Evolutionary conservation across 2,329 filamentous ascomycete species (phyloP).

Genomic region (Talaromyces sp.): DNA sequence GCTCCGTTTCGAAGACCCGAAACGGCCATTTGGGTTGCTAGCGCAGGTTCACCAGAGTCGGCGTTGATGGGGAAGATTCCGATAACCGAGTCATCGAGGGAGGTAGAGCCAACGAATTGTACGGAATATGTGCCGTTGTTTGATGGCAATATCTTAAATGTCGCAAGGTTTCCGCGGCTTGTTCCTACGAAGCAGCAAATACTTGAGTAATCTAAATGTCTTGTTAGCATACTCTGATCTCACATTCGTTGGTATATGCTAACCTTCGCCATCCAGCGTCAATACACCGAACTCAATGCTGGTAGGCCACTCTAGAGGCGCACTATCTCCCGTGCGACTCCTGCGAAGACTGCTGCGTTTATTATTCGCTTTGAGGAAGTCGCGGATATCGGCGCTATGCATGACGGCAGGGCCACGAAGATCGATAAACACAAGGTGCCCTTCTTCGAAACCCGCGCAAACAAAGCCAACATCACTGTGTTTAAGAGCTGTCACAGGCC

Average conservation of each 20-base stretch:
- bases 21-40: slow-evolving; percentile 71
- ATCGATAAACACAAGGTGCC: slow-evolving; percentile 78
- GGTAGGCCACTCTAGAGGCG: slow-evolving; percentile 69
- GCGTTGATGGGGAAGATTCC: slow-evolving; percentile 75
- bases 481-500: slow-evolving; percentile 72
- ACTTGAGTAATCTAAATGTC: slow-evolving; percentile 70
- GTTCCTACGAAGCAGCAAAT: slow-evolving; percentile 92
- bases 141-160: slow-evolving; percentile 83
- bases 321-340: slow-evolving; percentile 49
- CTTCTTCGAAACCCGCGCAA: slow-evolving; percentile 78
- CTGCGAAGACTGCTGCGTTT: slow-evolving; percentile 69
- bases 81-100: slow-evolving; percentile 67
- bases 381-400: slow-evolving; percentile 67
- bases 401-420: slow-evolving; percentile 83
- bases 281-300: slow-evolving; percentile 87
- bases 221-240: slow-evolving; percentile 29
- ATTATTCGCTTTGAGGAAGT: slow-evolving; percentile 67
- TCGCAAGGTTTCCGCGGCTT: slow-evolving; percentile 75
- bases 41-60: slow-evolving; percentile 70
- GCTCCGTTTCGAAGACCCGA: slow-evolving; percentile 71
- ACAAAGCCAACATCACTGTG: slow-evolving; percentile 93
- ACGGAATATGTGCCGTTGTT: slow-evolving; percentile 67
- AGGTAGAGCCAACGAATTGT: slow-evolving; percentile 65
- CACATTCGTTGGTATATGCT: slow-evolving; percentile 21
- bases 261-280: slow-evolving; percentile 82